These are phyloP conservation scores for Lentinula detonsa DNA, from an alignment of 768 basidiomycete species.

Conservation along the genomic window DNA sequence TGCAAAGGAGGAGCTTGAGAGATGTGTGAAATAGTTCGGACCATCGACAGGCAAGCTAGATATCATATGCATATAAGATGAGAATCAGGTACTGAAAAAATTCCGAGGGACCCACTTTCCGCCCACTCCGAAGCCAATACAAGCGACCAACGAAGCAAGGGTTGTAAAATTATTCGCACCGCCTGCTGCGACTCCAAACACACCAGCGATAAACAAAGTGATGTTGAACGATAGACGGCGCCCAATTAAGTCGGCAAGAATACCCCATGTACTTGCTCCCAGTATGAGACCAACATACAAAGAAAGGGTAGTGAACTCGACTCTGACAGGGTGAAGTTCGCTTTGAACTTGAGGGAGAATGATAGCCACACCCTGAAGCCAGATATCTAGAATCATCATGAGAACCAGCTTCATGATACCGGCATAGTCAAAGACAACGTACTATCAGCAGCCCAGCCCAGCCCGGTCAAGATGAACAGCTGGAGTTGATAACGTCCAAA, in stretches of 20 bases:
- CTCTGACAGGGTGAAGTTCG: slow-evolving; percentile 34
- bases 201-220: slow-evolving; percentile 25
- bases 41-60: slow-evolving; percentile 40
- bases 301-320: slow-evolving; percentile 41
- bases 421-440: slow-evolving; percentile 11
- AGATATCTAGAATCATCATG: slow-evolving; percentile 23
- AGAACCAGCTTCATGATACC: not conserved
- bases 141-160: slow-evolving; percentile 25
- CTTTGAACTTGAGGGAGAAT: slow-evolving; percentile 37
- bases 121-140: slow-evolving; percentile 43
- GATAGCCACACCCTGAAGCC: slow-evolving; percentile 43
- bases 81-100: slow-evolving; percentile 14
- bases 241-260: slow-evolving; percentile 45
- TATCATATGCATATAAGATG: slow-evolving; percentile 14
- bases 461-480: slow-evolving; percentile 38
- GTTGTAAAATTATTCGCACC: slow-evolving; percentile 40
- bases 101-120: slow-evolving; percentile 36
- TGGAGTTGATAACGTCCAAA: slow-evolving; percentile 45
- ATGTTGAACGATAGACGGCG: slow-evolving; percentile 38
- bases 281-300: slow-evolving; percentile 44
- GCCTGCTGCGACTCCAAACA: slow-evolving; percentile 48
- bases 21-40: slow-evolving; percentile 15
- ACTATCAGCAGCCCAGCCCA: slow-evolving; percentile 50
- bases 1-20: not conserved
- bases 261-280: slow-evolving; percentile 45